phyloP scores from a whole-genome alignment of 192 early-diverging fungal species.

The Gamsiella multidivaricata region DNA sequence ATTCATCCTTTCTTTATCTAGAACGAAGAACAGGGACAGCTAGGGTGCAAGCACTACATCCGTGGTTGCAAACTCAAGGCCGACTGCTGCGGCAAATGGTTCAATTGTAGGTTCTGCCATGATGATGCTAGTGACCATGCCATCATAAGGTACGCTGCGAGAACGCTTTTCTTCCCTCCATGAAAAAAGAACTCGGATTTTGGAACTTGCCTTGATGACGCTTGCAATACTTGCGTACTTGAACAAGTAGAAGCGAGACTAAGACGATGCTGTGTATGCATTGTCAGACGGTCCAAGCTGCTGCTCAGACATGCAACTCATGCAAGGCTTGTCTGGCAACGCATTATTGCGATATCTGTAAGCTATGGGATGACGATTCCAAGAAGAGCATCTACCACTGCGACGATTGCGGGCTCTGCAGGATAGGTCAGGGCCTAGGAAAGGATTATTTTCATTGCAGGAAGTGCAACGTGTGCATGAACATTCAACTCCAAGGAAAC shows the following conservation, averaged over 20 bases:
- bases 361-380: conserved; percentile 90
- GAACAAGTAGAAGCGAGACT: conserved; percentile 60
- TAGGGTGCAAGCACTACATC: conserved; percentile 88
- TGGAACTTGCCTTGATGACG: no score
- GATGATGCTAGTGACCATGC: conserved; percentile 82
- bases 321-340: conserved; percentile 74
- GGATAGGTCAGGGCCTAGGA: conserved; percentile 82
- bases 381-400: conserved; percentile 93
- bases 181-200: not conserved
- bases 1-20: conserved; percentile 19
- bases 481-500: conserved; percentile 71
- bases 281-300: conserved; percentile 83
- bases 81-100: conserved; percentile 84
- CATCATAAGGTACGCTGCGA: conserved; percentile 69
- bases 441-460: conserved; percentile 92
- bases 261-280: conserved; percentile 95
- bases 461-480: conserved; percentile 93
- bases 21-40: conserved; percentile 64
- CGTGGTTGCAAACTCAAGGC: conserved; percentile 80
- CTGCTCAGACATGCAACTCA: conserved; percentile 77
- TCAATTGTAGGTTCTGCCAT: conserved; percentile 86
- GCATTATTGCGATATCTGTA: conserved; percentile 92
- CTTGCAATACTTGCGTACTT: no score
- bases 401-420: conserved; percentile 91
- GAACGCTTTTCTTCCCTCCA: not conserved